phyloP scores from a whole-genome alignment of 805 yeast genomes.

The Yarrowia sp. region DNA sequence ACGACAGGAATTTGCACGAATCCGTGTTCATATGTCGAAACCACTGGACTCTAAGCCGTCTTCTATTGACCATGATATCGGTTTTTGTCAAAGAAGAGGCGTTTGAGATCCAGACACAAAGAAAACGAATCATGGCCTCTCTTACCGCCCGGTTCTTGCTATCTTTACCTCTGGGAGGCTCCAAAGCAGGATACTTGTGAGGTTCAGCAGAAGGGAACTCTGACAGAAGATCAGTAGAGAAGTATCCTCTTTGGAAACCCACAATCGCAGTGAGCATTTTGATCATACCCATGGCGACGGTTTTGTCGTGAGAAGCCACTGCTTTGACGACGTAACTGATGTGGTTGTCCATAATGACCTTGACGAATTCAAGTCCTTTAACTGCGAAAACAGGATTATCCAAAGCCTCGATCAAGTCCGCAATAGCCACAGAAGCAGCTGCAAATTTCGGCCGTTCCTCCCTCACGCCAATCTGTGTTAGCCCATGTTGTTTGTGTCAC shows the following conservation, averaged over 20 bases:
- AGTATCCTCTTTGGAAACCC: slow-evolving; percentile 48
- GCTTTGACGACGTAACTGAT: slow-evolving; percentile 67
- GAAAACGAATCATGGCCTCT: slow-evolving; percentile 56
- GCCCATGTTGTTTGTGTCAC: not conserved
- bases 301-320: slow-evolving; percentile 55
- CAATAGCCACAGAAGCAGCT: not conserved
- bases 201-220: slow-evolving; percentile 59
- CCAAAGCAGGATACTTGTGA: slow-evolving; percentile 17
- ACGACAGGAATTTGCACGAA: slow-evolving; percentile 43
- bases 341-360: slow-evolving; percentile 54
- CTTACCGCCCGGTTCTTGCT: slow-evolving; percentile 44
- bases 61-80: slow-evolving; percentile 55
- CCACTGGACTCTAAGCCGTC: slow-evolving; percentile 60
- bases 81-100: slow-evolving; percentile 59
- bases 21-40: slow-evolving; percentile 65
- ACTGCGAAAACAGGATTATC: slow-evolving; percentile 34
- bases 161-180: not conserved
- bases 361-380: slow-evolving; percentile 45
- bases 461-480: slow-evolving; percentile 8
- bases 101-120: slow-evolving; percentile 51
- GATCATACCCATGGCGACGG: slow-evolving; percentile 61
- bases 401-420: not conserved
- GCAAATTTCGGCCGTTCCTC: slow-evolving; percentile 15
- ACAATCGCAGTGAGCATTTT: slow-evolving; percentile 54
- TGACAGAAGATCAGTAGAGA: slow-evolving; percentile 58